Conservation (phyloP, 164 flowering plant genomes). For the Stephania japonica region DNA sequence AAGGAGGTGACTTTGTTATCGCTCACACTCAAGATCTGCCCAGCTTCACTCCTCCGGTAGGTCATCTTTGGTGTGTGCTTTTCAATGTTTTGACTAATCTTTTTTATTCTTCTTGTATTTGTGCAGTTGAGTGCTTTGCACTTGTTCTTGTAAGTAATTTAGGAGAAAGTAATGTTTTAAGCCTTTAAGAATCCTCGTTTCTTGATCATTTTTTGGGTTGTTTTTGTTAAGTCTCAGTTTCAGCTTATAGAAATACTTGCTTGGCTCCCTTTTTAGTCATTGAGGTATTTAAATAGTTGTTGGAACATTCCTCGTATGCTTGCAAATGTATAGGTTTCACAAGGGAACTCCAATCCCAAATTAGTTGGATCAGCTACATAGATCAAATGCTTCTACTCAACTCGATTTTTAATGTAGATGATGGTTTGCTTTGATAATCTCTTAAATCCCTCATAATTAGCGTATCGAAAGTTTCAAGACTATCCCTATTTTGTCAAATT, state of each 20-base stretch:
- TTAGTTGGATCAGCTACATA: too few relatives aligned
- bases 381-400: too few relatives aligned
- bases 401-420: too few relatives aligned
- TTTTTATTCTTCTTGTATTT: neutral
- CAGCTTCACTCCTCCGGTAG: conserved; percentile 72
- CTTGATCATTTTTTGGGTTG: neutral
- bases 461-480: too few relatives aligned
- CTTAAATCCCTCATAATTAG: too few relatives aligned
- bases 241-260: neutral
- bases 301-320: neutral
- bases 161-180: neutral
- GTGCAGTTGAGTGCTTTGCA: neutral
- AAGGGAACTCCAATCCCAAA: too few relatives aligned
- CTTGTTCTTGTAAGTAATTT: neutral
- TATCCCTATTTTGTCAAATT: too few relatives aligned
- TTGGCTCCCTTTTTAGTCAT: neutral
- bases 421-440: too few relatives aligned
- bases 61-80: conserved; percentile 14
- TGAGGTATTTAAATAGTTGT: neutral
- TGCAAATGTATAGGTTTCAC: neutral
- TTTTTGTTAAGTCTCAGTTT: neutral
- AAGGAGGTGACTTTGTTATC: conserved; percentile 58
- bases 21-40: conserved; percentile 72
- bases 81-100: neutral
- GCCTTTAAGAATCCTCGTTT: neutral